Percentiles rank a stretch among this genome's conserved stretches.
Evolutionary conservation across 2,329 filamentous ascomycete species (phyloP).

Genomic region (Fusarium duplospermum): DNA sequence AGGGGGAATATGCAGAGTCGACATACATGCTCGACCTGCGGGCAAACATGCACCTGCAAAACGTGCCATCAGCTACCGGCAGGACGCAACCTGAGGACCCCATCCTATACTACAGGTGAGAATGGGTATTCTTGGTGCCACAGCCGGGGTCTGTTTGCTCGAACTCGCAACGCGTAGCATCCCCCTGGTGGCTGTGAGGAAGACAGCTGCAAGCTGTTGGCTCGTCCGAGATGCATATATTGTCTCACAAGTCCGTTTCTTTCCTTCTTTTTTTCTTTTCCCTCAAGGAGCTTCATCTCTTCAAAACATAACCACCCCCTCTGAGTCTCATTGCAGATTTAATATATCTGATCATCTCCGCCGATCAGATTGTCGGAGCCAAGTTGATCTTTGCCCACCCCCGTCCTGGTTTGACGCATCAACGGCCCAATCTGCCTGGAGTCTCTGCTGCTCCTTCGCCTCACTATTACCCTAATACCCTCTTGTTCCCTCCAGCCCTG

Average conservation of each 20-base stretch:
- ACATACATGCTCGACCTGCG: background rate
- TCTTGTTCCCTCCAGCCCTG: background rate
- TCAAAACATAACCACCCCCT: background rate
- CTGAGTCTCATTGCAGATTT: slow-evolving; percentile 2
- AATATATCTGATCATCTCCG: slow-evolving; percentile 1
- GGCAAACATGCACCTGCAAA: slow-evolving; percentile 2
- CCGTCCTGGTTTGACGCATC: slow-evolving; percentile 1
- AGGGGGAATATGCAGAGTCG: background rate
- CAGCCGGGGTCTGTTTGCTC: background rate
- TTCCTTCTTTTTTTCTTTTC: background rate
- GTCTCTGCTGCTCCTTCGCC: background rate
- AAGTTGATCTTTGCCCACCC: slow-evolving; percentile 13
- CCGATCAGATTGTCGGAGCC: slow-evolving; percentile 2
- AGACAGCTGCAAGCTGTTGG: background rate
- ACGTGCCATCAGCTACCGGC: slow-evolving; percentile 6
- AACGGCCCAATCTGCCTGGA: background rate
- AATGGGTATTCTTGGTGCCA: background rate
- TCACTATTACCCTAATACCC: background rate
- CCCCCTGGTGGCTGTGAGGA: background rate
- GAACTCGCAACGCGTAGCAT: background rate
- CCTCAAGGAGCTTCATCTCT: slow-evolving; percentile 4
- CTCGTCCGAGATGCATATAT: slow-evolving; percentile 3
- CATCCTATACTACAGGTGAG: background rate
- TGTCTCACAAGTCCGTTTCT: background rate
- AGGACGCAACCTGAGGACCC: background rate